Percentiles rank a stretch among this genome's conserved stretches.
phyloP scores from a whole-genome alignment of 495 filamentous ascomycete species.

The Pyrenula aspistea region DNA sequence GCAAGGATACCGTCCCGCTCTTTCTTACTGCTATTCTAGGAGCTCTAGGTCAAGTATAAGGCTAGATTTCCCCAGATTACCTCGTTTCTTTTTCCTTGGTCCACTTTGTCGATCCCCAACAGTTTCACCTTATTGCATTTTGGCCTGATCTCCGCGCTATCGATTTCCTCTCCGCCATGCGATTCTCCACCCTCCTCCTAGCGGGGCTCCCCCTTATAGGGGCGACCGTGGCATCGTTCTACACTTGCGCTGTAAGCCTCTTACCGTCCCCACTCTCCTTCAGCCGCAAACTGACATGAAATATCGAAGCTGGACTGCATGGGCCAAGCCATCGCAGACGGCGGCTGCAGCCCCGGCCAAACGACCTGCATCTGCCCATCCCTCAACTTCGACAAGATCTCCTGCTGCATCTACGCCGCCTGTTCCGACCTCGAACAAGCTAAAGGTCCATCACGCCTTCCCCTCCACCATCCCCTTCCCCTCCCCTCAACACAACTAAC shows the following conservation, averaged over 20 bases:
- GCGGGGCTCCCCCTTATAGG: not conserved
- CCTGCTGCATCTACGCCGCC: not conserved
- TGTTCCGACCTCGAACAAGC: not conserved
- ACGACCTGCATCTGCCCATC: not conserved
- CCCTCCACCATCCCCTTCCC: not conserved
- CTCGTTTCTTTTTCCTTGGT: not conserved
- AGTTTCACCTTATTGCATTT: not conserved
- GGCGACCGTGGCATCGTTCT: not conserved
- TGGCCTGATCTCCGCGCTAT: not conserved
- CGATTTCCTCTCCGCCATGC: not conserved
- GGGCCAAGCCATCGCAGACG: not conserved
- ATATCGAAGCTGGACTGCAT: not conserved
- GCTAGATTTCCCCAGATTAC: not conserved
- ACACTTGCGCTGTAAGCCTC: not conserved
- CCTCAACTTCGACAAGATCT: not conserved
- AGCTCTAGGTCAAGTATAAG: not conserved
- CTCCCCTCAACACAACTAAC: not conserved
- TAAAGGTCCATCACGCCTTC: not conserved
- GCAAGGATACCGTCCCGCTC: not conserved
- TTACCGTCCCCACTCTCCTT: not conserved
- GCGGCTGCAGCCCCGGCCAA: not conserved
- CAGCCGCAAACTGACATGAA: not conserved
- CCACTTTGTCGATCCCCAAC: not conserved
- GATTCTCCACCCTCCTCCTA: not conserved
- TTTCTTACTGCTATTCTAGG: not conserved